Percentiles rank a stretch among this genome's conserved stretches.
Evolutionary conservation across 805 yeast species (phyloP).

Genomic region (Starmera dryadoides): DNA sequence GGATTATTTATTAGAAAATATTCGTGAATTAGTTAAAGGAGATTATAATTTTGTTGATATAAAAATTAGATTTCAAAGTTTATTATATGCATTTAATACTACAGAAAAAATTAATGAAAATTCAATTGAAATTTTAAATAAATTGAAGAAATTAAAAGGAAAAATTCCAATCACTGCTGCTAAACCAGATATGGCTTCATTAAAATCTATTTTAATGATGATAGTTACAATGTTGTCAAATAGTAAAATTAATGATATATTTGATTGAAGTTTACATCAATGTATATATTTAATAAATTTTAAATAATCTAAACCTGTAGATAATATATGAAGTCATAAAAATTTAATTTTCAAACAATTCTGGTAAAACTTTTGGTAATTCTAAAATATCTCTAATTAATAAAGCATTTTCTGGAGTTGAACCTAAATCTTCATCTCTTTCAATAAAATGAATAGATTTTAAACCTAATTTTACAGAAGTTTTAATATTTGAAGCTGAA

Average conservation of each 20-base stretch:
- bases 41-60: too few species aligned
- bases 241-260: not conserved
- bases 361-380: conserved; percentile 24
- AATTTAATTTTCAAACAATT: conserved; percentile 14
- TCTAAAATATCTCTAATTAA: conserved; percentile 54
- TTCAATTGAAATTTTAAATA: not conserved
- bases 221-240: not conserved
- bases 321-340: too few species aligned
- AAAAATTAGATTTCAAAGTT: too few species aligned
- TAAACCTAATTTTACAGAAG: conserved; percentile 70
- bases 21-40: too few species aligned
- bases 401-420: conserved; percentile 35
- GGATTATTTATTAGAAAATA: too few species aligned
- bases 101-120: too few species aligned
- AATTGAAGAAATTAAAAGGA: not conserved
- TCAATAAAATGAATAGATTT: conserved; percentile 72
- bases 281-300: too few species aligned
- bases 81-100: too few species aligned
- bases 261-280: too few species aligned
- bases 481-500: conserved; percentile 68
- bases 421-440: conserved; percentile 41
- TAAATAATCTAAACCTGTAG: too few species aligned
- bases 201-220: not conserved
- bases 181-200: not conserved
- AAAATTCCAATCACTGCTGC: not conserved